Conservation (phyloP, 2,329 filamentous ascomycete species). For the Calcarisporium arbuscula region DNA sequence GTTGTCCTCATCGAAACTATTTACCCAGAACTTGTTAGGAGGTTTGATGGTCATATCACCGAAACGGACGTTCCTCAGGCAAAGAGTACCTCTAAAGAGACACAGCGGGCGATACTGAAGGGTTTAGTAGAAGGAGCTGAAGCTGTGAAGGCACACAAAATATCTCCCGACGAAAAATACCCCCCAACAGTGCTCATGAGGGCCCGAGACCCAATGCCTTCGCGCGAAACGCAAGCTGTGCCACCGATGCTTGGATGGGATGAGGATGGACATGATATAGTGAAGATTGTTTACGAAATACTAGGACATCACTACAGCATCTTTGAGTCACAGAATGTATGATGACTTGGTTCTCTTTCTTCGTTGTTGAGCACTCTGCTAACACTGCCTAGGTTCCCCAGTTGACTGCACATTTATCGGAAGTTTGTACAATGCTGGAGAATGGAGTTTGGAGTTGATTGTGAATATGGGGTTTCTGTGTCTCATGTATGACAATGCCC, state of each 20-base stretch:
- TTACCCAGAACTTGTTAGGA: neutral
- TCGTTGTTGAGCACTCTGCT: too few species aligned
- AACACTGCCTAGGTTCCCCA: neutral
- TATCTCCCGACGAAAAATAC: neutral
- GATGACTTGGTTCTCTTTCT: too few species aligned
- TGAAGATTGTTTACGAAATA: neutral
- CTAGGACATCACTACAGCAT: neutral
- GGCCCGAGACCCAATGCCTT: neutral
- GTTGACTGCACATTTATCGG: neutral
- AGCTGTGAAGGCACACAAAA: neutral
- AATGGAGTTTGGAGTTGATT: neutral
- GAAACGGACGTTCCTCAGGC: neutral
- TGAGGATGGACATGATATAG: neutral
- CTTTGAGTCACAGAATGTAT: neutral
- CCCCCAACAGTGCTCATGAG: neutral
- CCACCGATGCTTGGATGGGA: neutral
- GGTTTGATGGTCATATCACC: neutral
- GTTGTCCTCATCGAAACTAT: neutral
- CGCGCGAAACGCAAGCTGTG: neutral
- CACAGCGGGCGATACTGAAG: neutral
- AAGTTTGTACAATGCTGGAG: neutral
- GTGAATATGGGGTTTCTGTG: too few species aligned
- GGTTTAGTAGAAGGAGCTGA: neutral
- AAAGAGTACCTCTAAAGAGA: neutral
- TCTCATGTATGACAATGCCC: too few species aligned